phyloP scores from a whole-genome alignment of 192 early-diverging fungal species.

The Funneliformis geosporum region DNA sequence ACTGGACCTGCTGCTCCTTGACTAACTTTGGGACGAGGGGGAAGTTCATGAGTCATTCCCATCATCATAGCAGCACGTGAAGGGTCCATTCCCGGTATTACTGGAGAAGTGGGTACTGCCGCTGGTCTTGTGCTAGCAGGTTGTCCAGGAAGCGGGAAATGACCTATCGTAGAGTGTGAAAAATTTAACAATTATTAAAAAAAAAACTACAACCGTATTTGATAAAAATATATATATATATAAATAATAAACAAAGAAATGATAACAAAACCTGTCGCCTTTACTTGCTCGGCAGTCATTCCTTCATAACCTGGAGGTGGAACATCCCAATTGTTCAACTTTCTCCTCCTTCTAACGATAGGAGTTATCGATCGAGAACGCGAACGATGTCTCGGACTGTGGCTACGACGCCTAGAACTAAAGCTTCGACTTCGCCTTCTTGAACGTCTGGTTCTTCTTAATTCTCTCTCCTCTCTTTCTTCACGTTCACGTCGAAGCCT shows the following conservation, averaged over 20 bases:
- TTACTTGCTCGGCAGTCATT: constrained; percentile 83
- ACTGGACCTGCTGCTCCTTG: constrained; percentile 50
- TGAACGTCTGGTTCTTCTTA: constrained; percentile 46
- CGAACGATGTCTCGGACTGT: constrained; percentile 39
- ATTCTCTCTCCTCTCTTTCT: constrained; percentile 46
- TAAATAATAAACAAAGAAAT: neutral
- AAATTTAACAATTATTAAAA: constrained; percentile 11
- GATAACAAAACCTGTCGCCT: constrained; percentile 70
- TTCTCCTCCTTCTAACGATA: constrained; percentile 73
- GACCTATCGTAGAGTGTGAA: constrained; percentile 53
- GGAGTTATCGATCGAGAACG: constrained; percentile 51
- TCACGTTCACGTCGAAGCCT: constrained; percentile 41
- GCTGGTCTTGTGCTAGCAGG: constrained; percentile 41
- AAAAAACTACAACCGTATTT: constrained; percentile 26
- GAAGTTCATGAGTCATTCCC: constrained; percentile 48
- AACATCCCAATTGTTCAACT: constrained; percentile 91
- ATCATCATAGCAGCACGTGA: constrained; percentile 54
- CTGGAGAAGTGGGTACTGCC: neutral
- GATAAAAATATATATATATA: neutral
- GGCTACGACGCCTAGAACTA: constrained; percentile 24
- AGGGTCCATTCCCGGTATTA: constrained; percentile 55
- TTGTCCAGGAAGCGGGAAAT: constrained; percentile 79
- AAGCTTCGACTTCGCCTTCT: constrained; percentile 51
- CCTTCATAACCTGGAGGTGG: constrained; percentile 87
- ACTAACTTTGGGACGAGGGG: constrained; percentile 48